Evolutionary conservation across 805 yeast species (phyloP).

Genomic region (Blastobotrys terrestris): DNA sequence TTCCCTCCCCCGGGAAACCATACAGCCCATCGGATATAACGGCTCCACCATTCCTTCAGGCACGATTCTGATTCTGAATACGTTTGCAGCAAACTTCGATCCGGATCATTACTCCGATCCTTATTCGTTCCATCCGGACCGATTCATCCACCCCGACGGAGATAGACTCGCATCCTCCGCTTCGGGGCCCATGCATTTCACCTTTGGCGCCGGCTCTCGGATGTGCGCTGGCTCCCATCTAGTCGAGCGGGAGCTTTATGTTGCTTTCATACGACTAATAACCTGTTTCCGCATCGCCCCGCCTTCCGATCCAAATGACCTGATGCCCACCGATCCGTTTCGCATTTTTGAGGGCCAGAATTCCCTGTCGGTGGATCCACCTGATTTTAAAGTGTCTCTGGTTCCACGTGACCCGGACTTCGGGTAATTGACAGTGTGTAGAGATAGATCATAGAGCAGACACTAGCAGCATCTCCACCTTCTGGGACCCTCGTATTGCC

Average conservation of each 20-base stretch:
- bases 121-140: slow-evolving; percentile 26
- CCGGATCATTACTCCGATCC: slow-evolving; percentile 23
- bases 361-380: slow-evolving; percentile 61
- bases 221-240: slow-evolving; percentile 66
- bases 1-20: slow-evolving; percentile 58
- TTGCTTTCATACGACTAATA: slow-evolving; percentile 47
- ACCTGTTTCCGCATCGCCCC: slow-evolving; percentile 46
- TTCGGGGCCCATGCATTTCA: slow-evolving; percentile 39
- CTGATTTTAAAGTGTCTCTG: slow-evolving; percentile 34
- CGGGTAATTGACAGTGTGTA: too few relatives aligned
- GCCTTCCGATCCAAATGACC: slow-evolving; percentile 31
- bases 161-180: slow-evolving; percentile 13
- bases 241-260: slow-evolving; percentile 61
- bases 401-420: slow-evolving; percentile 28
- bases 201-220: slow-evolving; percentile 60
- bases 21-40: slow-evolving; percentile 41
- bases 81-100: slow-evolving; percentile 70
- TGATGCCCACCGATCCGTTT: slow-evolving; percentile 48
- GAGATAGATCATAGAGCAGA: background rate
- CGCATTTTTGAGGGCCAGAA: slow-evolving; percentile 45
- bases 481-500: too few relatives aligned
- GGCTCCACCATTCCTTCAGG: slow-evolving; percentile 50
- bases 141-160: slow-evolving; percentile 10
- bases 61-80: slow-evolving; percentile 57
- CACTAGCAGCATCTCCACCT: background rate